Percentiles rank a stretch among this genome's conserved stretches.
These are phyloP conservation scores for Fusarium euwallaceae DNA, from an alignment of 2,329 filamentous ascomycete genomes.

Conservation along the genomic window DNA sequence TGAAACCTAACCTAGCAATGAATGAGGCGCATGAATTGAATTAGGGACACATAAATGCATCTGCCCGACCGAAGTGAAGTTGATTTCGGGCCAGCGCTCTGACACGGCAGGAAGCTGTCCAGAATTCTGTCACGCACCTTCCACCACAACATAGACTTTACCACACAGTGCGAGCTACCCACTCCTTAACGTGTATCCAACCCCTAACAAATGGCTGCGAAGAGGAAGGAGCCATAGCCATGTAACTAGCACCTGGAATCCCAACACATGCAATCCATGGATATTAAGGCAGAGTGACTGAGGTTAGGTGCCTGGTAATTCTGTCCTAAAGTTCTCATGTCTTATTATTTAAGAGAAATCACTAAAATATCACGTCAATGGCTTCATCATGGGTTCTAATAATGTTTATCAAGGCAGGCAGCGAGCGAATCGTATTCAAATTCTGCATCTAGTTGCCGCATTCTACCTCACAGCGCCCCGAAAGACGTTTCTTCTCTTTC, in stretches of 20 bases:
- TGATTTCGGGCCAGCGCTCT: background rate
- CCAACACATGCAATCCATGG: background rate
- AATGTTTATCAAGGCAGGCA: background rate
- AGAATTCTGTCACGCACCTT: background rate
- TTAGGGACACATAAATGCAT: background rate
- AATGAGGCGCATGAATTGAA: background rate
- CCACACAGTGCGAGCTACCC: background rate
- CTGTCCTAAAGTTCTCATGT: background rate
- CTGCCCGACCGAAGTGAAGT: background rate
- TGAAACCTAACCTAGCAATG: background rate
- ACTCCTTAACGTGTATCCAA: background rate
- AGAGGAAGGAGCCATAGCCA: background rate
- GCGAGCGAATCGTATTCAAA: background rate
- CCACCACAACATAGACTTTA: background rate
- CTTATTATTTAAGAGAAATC: background rate
- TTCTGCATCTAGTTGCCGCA: background rate
- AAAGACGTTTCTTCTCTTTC: background rate
- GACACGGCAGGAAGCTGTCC: background rate
- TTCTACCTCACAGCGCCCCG: background rate
- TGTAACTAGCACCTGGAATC: background rate
- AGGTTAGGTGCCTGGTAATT: background rate
- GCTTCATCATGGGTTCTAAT: background rate
- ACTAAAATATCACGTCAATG: background rate
- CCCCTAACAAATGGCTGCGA: background rate
- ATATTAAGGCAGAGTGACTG: background rate